Evolutionary conservation across 1,284 basidiomycete genomes (phyloP), one percentile per base, ranked within the genome.

Genomic region (Cutaneotrichosporon spelunceum): DNA sequence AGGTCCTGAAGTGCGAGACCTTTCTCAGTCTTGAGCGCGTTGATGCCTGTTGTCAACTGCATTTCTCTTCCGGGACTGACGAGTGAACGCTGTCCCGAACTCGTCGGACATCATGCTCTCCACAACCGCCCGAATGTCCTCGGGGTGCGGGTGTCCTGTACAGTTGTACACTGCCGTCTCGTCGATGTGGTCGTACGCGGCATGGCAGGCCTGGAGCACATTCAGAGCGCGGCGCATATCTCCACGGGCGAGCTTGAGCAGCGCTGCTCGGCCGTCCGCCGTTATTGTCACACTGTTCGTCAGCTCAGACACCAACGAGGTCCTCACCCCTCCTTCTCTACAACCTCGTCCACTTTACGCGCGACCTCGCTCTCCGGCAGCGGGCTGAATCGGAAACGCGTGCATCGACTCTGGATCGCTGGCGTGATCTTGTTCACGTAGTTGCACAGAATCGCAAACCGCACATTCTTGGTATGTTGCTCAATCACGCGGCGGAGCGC

Each of bases 351-450:
- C 48, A 99, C 76, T 58, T 93, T 83, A 75, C 87, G 88, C 80
- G 94, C 88, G 3, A 99, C 90, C 76, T 99, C 91, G 8, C 77
- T 72, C 23, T 89, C 87, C 1, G 93, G 92, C 33, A 99, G 80
- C 1, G 96, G 96, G n/a, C 91, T 93, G 81, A 99, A 99, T 53
- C 93, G 84, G 82, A 99, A 99, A 39, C 95, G 85, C 3, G 96
- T 99, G 81, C 96, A 99, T 55, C 96, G 89, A 76, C 93, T 96
- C 81, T 99, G 96, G 65, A 99, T 96, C 24, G 96, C 96, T 4
- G 96, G 96, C 7, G 90, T 89, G 75, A 99, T 99, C 80, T 98
- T 98, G 85, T 99, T 99, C 78, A 99, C 96, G 71, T 99, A 99
- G 81, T 99, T 99, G 85, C 96, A 98, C 66, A 99, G 96, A 72